Base-by-base conservation (phyloP, 768 basidiomycete species). In the Rhodotorula kratochvilovae region DNA sequence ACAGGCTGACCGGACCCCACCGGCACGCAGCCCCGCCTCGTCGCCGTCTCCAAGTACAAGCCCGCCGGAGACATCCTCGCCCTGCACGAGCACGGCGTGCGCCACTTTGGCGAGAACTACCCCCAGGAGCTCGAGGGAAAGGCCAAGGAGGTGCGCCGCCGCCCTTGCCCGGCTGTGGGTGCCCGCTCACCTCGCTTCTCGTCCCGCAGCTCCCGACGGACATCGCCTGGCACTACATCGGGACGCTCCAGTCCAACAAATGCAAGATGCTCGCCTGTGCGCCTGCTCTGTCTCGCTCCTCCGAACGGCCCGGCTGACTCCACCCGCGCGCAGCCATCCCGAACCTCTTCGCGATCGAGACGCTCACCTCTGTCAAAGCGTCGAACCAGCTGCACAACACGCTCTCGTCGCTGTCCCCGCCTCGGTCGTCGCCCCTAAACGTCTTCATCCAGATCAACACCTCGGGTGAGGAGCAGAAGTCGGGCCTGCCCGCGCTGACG, bases 81-180 rank as follows among this genome's bases (percentile, higher is more conserved):
- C 17, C 90, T 92, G 74, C 91, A 90, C 78, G 84, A 89, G 61
- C 67, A 84, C 23, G 91, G 90, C 0, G 90, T 96, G 73, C 83
- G 88, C 4, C 91, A 95, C 80, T 99, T 98, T 78, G 96, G 96
- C 13, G 96, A 99, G 82, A 99, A 99, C 80, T 98, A 97, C 78
- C 92, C 92, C 19, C 89, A 94, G 75, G 94, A 98, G 77, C 81
- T 98, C 71, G 88, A 87, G 50, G 92, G 91, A 43, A 96, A 96
- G 79, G 91, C 92, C 0, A 82, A 82, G 68, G 82, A 85, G 77
- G 90, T 90, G 79, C 53, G 57, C 39, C 15, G 33, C 8, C 31
- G 5, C 19, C 8, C 63, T 33, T 36, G 16, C 15, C 5, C 43
- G 21, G 16, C 5, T 5, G 3, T 7, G 36, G 13, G 1, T 25